Evolutionary conservation across 805 yeast species (phyloP), one percentile per base, ranked within the genome.

Genomic region (Yarrowia divulgata): DNA sequence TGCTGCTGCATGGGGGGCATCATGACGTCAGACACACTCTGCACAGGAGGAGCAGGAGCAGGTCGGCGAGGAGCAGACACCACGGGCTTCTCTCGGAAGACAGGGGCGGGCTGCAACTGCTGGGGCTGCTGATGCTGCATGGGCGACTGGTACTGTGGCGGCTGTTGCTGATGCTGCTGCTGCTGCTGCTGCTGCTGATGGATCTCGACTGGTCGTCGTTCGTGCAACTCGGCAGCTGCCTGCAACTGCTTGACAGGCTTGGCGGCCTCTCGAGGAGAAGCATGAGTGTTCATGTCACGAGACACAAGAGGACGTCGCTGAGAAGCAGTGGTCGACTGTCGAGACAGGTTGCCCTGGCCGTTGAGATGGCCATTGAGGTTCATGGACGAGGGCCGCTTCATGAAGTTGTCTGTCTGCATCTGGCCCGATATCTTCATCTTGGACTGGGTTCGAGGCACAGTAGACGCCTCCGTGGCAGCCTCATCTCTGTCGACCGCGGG

Each of bases 331-430:
- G 64, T 42, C 9, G 60, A 14, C 35, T 32, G 39, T 1, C 46
- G 42, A 13, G 42, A 58, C 29, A 45, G 18, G 13, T 37, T 19
- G 29, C 64, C 54, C 29, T 35, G 60, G 66, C 43, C 29, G 29
- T 23, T 63, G 54, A 57, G 70, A 6, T 66, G 71, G 9, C 54
- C 40, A 32, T 69, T 43, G 43, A 70, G 63, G 23, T 70, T 69
- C 18, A 69, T 54, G 52, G 70, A 70, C 42, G 64, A 48, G 5
- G 69, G 62, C 9, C 70, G 43, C 43, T 43, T 50, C 63, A 68
- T 71, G 71, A 72, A 72, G 69, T 72, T 71, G 67, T 72, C 74
- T 10, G 73, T 72, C 67, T 72, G 73, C 64, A 72, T 72, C 50
- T 71, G 63, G 14, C 72, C 73, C 35, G 73, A 64, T 34, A 72